phyloP scores from a whole-genome alignment of 257 asterid species.

The Gentiana macrophylla region DNA sequence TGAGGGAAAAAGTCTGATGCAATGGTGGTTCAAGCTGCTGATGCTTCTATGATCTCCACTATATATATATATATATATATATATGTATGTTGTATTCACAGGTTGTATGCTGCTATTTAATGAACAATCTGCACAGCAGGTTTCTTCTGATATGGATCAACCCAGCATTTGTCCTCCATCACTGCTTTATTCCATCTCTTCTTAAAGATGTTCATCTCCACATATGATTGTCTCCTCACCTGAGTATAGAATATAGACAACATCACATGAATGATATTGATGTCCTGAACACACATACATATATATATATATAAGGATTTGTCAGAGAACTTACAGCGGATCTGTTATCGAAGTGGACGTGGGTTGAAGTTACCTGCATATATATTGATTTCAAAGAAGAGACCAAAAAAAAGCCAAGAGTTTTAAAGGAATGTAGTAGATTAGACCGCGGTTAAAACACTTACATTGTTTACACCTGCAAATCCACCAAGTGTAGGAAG shows the following conservation, averaged over 20 bases:
- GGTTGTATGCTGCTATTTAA: not conserved
- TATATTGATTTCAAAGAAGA: no score
- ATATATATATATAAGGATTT: not conserved
- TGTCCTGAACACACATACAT: not conserved
- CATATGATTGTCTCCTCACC: conserved; percentile 50
- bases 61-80: no score
- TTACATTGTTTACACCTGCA: conserved; percentile 26
- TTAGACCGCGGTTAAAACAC: no score
- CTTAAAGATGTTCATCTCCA: conserved; percentile 51
- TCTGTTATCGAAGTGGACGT: conserved; percentile 30
- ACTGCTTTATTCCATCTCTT: conserved; percentile 57
- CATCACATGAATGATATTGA: not conserved
- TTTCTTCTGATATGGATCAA: conserved; percentile 38
- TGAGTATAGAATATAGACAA: conserved; percentile 10
- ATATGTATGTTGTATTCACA: no score
- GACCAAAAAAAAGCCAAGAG: no score
- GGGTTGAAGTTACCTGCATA: conserved; percentile 28
- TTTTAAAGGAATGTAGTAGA: no score
- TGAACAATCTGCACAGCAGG: conserved; percentile 1
- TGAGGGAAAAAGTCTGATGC: no score
- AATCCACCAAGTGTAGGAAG: conserved; percentile 63
- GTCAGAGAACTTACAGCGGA: conserved; percentile 38
- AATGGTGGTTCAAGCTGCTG: no score
- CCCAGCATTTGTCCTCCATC: conserved; percentile 58
- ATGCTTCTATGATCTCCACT: no score